Base-by-base conservation (phyloP, 495 filamentous ascomycete species). In the Penicillium tannophilum region DNA sequence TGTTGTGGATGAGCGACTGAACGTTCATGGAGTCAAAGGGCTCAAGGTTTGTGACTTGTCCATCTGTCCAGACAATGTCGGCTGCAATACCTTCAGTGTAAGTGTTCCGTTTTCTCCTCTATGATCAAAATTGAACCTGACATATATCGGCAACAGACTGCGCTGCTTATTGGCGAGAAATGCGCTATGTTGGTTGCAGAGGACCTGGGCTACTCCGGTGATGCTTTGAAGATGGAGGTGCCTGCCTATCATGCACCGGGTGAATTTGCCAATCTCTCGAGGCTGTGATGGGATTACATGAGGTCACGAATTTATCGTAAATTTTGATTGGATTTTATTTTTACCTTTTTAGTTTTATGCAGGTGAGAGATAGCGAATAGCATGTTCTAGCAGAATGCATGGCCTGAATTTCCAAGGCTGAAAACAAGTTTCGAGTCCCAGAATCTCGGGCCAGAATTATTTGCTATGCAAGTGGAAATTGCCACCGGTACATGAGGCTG, bases 131-230 rank as follows among this genome's bases (percentile, higher is more conserved):
- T 8, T 11, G 24, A 44, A 23, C 2, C 47, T 58, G 42, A 58
- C 23, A 24, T 46, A 23, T 23, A 1, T 23, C 4, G 11, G 3
- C 23, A 46, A 43, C 84, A 84, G 45, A 92, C 88, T 14, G 89
- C 90, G 24, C 81, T 93, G 11, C 76, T 91, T 7, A 92, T 94
- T 54, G 90, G 89, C n/a, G 90, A 94, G 77, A 94, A 94, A 73
- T 85, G 82, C 23, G 88, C 88, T 0, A 73, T 88, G 58, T 78
- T 92, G 1, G 76, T 84, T n/a, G 89, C 84, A 4, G 88, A 91
- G 70, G 87, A 92, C 61, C 76, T 92, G 20, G 90, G 90, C 4
- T 92, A 92, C 70, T 86, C 82, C 24, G 89, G 90, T 17, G 77
- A 79, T 44, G 89, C 83, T 43, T 76, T 94, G 55, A 83, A 90